phyloP scores from a whole-genome alignment of 2,329 filamentous ascomycete species.

The Dactylellina cionopaga region DNA sequence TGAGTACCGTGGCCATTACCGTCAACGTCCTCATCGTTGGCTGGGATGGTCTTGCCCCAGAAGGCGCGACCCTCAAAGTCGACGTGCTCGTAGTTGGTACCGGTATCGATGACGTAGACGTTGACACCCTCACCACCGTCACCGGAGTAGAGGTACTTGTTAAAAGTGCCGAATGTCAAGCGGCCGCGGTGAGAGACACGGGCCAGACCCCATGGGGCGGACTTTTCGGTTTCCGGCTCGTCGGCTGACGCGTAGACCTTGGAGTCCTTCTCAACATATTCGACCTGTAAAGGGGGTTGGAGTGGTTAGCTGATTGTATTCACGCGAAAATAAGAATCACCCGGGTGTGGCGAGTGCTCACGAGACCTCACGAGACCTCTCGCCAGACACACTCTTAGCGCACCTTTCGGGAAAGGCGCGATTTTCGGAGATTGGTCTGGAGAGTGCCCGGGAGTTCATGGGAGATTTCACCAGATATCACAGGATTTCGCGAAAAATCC shows the following conservation, averaged over 20 bases:
- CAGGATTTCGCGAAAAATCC: conserved; percentile 24
- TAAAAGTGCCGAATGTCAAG: conserved; percentile 90
- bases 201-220: conserved; percentile 97
- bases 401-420: background rate
- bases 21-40: conserved; percentile 84
- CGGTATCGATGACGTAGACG: conserved; percentile 98
- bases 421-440: conserved; percentile 3
- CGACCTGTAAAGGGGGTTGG: conserved; percentile 73
- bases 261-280: conserved; percentile 94
- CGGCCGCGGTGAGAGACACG: conserved; percentile 94
- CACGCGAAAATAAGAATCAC: conserved; percentile 5
- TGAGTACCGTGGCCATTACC: conserved; percentile 99
- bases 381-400: background rate
- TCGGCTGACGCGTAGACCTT: conserved; percentile 81
- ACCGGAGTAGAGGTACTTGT: conserved; percentile 94
- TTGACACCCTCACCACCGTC: conserved; percentile 97
- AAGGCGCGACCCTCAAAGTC: conserved; percentile 95
- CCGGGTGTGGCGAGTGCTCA: conserved; percentile 13
- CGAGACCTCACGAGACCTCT: conserved; percentile 7
- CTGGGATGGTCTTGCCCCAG: conserved; percentile 97
- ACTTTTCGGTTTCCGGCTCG: conserved; percentile 77
- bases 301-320: background rate
- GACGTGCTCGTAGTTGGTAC: conserved; percentile 90
- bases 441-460: background rate
- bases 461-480: conserved; percentile 7